These are phyloP conservation scores for Cordyceps fumosorosea DNA, from an alignment of 2,329 filamentous ascomycete species.

Conservation along the genomic window DNA sequence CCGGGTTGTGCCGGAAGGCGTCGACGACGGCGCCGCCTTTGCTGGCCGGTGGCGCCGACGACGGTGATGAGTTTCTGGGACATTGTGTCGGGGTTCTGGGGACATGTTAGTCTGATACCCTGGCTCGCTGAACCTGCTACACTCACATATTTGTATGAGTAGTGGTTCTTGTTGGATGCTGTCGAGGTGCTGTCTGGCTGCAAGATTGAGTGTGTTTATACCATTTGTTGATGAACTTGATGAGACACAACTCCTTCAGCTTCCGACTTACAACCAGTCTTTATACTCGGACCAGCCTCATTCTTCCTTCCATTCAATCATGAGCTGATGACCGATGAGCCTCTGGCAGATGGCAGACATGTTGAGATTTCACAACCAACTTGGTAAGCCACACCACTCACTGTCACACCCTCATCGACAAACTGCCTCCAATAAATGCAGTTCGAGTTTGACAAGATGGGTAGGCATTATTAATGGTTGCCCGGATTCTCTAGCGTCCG, in stretches of 20 bases:
- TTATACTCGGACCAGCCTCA: neutral
- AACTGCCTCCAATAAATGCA: too few relatives aligned
- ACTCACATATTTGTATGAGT: neutral
- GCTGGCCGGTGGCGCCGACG: conserved; percentile 12
- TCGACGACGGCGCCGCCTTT: conserved; percentile 10
- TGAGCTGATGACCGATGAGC: neutral
- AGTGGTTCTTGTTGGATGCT: too few relatives aligned
- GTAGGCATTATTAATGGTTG: too few relatives aligned
- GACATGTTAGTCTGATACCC: neutral
- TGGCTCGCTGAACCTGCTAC: neutral
- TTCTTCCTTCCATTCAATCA: neutral
- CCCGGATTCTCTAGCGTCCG: neutral
- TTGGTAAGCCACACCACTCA: neutral
- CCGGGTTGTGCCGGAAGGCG: neutral
- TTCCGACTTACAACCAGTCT: neutral
- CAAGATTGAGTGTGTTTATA: neutral
- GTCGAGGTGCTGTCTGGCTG: neutral
- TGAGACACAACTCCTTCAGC: neutral
- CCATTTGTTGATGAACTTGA: neutral
- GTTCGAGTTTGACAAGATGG: too few relatives aligned
- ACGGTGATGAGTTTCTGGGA: conserved; percentile 6
- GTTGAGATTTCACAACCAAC: neutral
- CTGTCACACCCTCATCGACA: too few relatives aligned
- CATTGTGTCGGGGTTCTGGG: neutral
- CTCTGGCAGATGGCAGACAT: neutral